These are phyloP conservation scores for Diddensiella santjacobensis DNA, from an alignment of 805 yeast species.

Conservation along the genomic window DNA sequence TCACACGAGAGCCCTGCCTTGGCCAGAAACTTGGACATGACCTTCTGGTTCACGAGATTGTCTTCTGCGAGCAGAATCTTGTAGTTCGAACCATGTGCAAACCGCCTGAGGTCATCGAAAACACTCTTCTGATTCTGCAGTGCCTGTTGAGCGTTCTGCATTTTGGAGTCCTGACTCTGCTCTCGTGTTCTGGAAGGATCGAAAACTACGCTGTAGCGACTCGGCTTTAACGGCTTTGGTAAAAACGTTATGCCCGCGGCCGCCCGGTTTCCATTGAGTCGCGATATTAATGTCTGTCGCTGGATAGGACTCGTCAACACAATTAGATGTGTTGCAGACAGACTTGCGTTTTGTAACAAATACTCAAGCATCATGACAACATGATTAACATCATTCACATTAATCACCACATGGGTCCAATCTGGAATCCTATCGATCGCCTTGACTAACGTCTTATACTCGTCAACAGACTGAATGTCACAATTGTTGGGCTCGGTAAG, in stretches of 20 bases:
- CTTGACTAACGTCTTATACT: slow-evolving; percentile 4
- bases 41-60: slow-evolving; percentile 85
- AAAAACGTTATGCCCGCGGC: slow-evolving; percentile 17
- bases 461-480: slow-evolving; percentile 15
- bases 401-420: slow-evolving; percentile 33
- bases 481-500: slow-evolving; percentile 22
- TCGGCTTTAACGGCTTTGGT: slow-evolving; percentile 25
- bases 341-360: slow-evolving; percentile 3
- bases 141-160: slow-evolving; percentile 23
- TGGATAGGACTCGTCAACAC: slow-evolving; percentile 23
- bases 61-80: slow-evolving; percentile 83
- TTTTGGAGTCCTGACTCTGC: slow-evolving; percentile 24
- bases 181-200: slow-evolving; percentile 23
- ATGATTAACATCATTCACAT: slow-evolving; percentile 23
- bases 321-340: slow-evolving; percentile 10
- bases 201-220: slow-evolving; percentile 25
- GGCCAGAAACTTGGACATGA: slow-evolving; percentile 46
- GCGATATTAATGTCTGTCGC: slow-evolving; percentile 10
- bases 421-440: not conserved
- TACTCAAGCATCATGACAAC: slow-evolving; percentile 17
- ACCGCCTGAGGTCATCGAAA: slow-evolving; percentile 22
- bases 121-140: slow-evolving; percentile 20
- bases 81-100: slow-evolving; percentile 16
- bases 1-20: slow-evolving; percentile 31
- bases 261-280: slow-evolving; percentile 2